These are phyloP conservation scores for Leccinum fibrillosum DNA, from an alignment of 768 basidiomycete genomes.

Conservation along the genomic window DNA sequence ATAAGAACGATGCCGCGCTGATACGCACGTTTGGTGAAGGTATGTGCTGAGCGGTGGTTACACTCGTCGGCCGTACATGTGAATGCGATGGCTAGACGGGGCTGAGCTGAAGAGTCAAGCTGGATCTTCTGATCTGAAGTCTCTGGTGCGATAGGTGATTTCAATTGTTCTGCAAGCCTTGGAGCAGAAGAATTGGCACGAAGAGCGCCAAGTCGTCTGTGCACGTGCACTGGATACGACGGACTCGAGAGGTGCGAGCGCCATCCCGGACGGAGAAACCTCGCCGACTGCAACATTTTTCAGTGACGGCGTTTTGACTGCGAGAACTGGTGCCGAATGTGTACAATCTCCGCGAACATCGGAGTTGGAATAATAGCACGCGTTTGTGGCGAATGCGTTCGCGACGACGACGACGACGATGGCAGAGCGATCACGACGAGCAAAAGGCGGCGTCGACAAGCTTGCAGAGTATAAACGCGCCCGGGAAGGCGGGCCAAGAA, in stretches of 20 bases:
- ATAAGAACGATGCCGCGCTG: conserved; percentile 86
- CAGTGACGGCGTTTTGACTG: neutral
- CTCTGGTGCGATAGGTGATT: neutral
- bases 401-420: conserved; percentile 11
- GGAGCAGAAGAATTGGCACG: conserved; percentile 20
- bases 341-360: conserved; percentile 15
- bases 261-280: conserved; percentile 39
- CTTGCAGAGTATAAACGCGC: conserved; percentile 60
- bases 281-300: neutral
- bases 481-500: conserved; percentile 55
- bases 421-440: conserved; percentile 29
- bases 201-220: conserved; percentile 32
- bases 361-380: conserved; percentile 23
- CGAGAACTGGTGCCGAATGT: neutral
- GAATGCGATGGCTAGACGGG: conserved; percentile 72
- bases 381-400: conserved; percentile 26
- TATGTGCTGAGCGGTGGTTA: conserved; percentile 77
- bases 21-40: conserved; percentile 84
- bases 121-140: conserved; percentile 15
- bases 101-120: conserved; percentile 44
- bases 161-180: neutral
- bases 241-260: conserved; percentile 37
- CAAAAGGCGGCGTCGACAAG: conserved; percentile 35
- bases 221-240: conserved; percentile 32
- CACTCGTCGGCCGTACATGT: conserved; percentile 82